Percentiles rank a stretch among this genome's conserved stretches.
phyloP scores from a whole-genome alignment of 495 filamentous ascomycete genomes.

The Xylona heveae region DNA sequence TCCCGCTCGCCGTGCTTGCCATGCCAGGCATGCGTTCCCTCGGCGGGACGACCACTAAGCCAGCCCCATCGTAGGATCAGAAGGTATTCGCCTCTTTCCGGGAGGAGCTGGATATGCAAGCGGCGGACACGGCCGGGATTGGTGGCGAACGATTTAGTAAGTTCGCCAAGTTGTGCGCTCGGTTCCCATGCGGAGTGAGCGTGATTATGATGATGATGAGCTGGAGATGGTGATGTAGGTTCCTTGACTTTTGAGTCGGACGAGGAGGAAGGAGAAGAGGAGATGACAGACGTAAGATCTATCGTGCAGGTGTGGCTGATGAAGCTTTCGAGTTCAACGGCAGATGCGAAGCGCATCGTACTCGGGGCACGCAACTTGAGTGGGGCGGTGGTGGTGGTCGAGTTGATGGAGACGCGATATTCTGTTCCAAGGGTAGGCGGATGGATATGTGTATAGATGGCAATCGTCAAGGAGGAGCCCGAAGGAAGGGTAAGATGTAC shows the following conservation, averaged over 20 bases:
- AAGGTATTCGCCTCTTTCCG: too few species aligned
- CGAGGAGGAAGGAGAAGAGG: slow-evolving; percentile 6
- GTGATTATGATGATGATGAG: too few species aligned
- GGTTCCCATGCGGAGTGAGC: too few species aligned
- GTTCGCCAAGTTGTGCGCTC: too few species aligned
- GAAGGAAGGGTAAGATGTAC: too few species aligned
- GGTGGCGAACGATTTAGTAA: too few species aligned
- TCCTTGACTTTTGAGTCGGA: neutral
- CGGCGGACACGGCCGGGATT: too few species aligned
- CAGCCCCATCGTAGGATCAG: too few species aligned
- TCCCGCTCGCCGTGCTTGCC: too few species aligned
- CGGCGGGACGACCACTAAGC: too few species aligned
- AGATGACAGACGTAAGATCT: slow-evolving; percentile 17
- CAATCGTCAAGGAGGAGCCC: slow-evolving; percentile 21
- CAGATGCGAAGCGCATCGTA: slow-evolving; percentile 17
- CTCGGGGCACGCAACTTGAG: slow-evolving; percentile 10
- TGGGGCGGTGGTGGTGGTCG: slow-evolving; percentile 1
- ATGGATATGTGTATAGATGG: slow-evolving; percentile 21
- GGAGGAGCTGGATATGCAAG: too few species aligned
- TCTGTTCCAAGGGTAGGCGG: slow-evolving; percentile 23
- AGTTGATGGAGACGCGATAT: slow-evolving; percentile 22
- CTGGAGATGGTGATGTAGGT: neutral
- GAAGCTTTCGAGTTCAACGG: slow-evolving; percentile 19
- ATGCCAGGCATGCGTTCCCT: too few species aligned
- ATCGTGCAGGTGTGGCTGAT: slow-evolving; percentile 20